Base-by-base conservation (phyloP, 805 yeast genomes). In the Hanseniaspora pseudoguilliermondii region DNA sequence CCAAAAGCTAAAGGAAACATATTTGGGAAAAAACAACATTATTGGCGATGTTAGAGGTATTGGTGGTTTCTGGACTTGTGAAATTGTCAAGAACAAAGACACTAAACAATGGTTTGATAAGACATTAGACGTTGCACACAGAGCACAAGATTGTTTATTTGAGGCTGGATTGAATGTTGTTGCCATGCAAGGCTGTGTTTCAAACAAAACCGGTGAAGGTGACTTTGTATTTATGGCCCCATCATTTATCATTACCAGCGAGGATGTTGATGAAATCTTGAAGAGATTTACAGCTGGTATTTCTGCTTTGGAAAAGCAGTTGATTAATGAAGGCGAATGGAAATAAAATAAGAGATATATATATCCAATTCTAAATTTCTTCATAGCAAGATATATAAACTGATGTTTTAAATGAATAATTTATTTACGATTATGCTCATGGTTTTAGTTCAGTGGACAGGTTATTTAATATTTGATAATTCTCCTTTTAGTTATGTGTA, bases 1-100 rank as follows among this genome's bases (percentile, higher is more conserved):
- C 57, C 60, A 60, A 25, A 66, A 63, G 59, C 66, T 77, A 49
- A 65, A 66, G 57, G 66, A 66, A 35, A 63, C 65, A 36, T 60
- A 75, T 21, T 40, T 60, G 7, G 50, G 61, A 8, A 68, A 68
- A 43, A 69, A 68, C 51, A 66, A 66, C 53, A 69, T 73, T 52
- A 79, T 73, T 23, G 85, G 83, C 57, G 81, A 81, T 60, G 75
- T 81, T 41, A 74, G 86, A 66, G 86, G 86, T 56, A 69, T 78
- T 57, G 85, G 84, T 58, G 76, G 79, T 36, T 81, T 81, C 66
- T 72, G 82, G 75, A 70, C 79, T 4, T 63, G 80, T 46, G 84
- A 81, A 66, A 69, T 79, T 49, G 83, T 79, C 57, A 73, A 77
- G 61, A 73, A 80, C 63, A 75, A 72, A 58, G 65, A 61, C 11